Conservation (phyloP, 192 early-diverging fungal species). For the Coemansia sp. region DNA sequence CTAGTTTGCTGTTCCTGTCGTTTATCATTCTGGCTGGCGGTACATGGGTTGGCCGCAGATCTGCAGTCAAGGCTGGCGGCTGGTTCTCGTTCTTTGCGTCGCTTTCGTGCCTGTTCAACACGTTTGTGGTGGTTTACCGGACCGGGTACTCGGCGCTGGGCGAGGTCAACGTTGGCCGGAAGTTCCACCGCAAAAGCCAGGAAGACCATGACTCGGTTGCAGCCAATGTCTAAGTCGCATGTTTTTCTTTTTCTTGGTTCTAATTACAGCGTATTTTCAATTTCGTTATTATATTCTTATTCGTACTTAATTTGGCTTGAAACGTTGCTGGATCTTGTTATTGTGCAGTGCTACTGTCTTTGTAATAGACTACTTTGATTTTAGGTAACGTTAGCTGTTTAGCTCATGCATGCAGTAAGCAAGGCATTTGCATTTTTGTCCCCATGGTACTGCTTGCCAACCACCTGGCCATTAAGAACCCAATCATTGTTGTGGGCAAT, state of each 20-base stretch:
- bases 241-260: not conserved
- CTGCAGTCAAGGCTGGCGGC: slow-evolving; percentile 64
- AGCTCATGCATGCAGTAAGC: not conserved
- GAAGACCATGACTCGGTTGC: slow-evolving; percentile 41
- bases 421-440: not conserved
- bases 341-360: not conserved
- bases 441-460: not conserved
- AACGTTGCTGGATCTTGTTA: not conserved
- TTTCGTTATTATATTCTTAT: not conserved
- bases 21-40: slow-evolving; percentile 67
- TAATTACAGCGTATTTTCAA: not conserved
- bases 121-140: slow-evolving; percentile 43
- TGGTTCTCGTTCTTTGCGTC: slow-evolving; percentile 75
- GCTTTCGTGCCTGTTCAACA: slow-evolving; percentile 67
- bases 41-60: slow-evolving; percentile 56
- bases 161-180: slow-evolving; percentile 22
- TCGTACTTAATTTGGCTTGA: not conserved
- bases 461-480: not conserved
- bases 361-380: not conserved
- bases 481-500: not conserved
- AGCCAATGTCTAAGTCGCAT: slow-evolving; percentile 20
- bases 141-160: slow-evolving; percentile 43
- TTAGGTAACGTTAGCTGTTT: not conserved
- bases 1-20: slow-evolving; percentile 60
- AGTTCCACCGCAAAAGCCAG: slow-evolving; percentile 35